Evolutionary conservation across 495 filamentous ascomycete genomes (phyloP).

Genomic region (Neurospora sp.): DNA sequence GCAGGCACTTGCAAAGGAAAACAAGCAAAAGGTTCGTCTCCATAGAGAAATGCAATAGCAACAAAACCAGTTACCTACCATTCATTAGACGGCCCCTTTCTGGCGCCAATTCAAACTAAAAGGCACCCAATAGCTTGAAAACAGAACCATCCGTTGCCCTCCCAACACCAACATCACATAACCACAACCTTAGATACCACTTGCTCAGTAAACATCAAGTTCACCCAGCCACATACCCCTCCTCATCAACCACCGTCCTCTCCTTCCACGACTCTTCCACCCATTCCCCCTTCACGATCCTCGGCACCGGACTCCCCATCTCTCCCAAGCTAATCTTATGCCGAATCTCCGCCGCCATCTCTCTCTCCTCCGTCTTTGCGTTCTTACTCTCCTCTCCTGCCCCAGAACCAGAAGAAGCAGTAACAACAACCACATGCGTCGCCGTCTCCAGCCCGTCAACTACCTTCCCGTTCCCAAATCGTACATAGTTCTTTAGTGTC

Average conservation of each 20-base stretch:
- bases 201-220: not conserved
- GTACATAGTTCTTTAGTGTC: constrained; percentile 36
- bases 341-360: constrained; percentile 33
- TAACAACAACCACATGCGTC: constrained; percentile 57
- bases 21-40: not conserved
- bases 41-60: not conserved
- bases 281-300: constrained; percentile 66
- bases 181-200: not conserved
- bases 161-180: not conserved
- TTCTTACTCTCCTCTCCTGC: constrained; percentile 11
- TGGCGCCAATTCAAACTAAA: not conserved
- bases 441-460: constrained; percentile 35
- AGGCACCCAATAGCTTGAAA: not conserved
- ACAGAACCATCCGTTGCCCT: not conserved
- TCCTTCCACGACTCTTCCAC: constrained; percentile 70
- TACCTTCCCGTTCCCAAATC: constrained; percentile 55
- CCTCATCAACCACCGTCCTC: constrained; percentile 75
- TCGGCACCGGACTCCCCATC: constrained; percentile 43
- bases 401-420: not conserved
- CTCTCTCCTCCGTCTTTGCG: constrained; percentile 11
- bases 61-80: not conserved
- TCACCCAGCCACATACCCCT: constrained; percentile 34
- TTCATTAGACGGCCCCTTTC: not conserved
- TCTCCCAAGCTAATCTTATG: constrained; percentile 24
- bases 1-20: not conserved